A percentile compares a stretch with the other conserved stretches of the same genome.
These are phyloP conservation scores for Fomitopsis pulvina DNA, from an alignment of 768 basidiomycete genomes.

Conservation along the genomic window DNA sequence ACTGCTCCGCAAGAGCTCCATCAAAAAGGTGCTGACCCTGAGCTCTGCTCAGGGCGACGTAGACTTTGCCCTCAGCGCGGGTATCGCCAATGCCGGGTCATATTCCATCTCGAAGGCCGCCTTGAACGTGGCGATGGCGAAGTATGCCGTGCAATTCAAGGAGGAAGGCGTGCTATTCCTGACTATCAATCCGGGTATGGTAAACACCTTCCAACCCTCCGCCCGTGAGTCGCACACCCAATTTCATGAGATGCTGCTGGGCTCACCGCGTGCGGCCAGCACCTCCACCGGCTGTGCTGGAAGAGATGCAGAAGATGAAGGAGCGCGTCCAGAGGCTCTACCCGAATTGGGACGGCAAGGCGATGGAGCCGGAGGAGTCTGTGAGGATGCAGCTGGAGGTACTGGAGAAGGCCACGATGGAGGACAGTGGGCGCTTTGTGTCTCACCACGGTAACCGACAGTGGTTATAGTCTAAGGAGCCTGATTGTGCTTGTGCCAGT, in stretches of 20 bases:
- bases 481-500: neutral
- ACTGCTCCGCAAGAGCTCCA: conserved; percentile 24
- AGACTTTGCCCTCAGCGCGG: conserved; percentile 17
- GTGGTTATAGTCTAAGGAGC: neutral
- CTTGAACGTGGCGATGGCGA: conserved; percentile 29
- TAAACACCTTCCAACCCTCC: conserved; percentile 22
- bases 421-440: conserved; percentile 13
- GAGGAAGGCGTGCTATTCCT: conserved; percentile 31
- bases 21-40: conserved; percentile 31
- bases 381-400: conserved; percentile 9
- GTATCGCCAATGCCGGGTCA: conserved; percentile 7
- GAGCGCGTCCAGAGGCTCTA: conserved; percentile 8
- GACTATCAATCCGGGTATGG: conserved; percentile 31
- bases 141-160: conserved; percentile 26
- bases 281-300: neutral
- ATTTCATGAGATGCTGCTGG: neutral
- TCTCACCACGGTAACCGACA: neutral
- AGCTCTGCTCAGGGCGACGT: conserved; percentile 24
- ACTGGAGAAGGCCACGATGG: conserved; percentile 4
- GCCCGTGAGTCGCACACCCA: conserved; percentile 5
- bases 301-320: neutral
- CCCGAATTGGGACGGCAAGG: conserved; percentile 14
- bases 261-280: neutral
- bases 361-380: conserved; percentile 7
- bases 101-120: conserved; percentile 34